Conservation (phyloP, 352 stramenopile genomes). For the Pythium phragmitis region DNA sequence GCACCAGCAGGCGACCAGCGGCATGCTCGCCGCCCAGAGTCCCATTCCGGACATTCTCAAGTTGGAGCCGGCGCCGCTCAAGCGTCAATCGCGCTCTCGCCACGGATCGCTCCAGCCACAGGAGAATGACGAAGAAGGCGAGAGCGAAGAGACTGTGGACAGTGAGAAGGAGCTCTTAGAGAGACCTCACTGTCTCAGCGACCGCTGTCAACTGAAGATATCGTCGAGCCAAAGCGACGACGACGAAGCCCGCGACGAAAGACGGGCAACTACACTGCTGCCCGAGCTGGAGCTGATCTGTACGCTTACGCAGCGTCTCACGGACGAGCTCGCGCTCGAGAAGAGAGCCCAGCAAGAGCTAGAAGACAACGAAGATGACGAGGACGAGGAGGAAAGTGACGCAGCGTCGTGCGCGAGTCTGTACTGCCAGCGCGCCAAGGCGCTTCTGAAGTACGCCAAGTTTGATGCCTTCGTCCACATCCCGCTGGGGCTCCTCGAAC, state of each 20-base stretch:
- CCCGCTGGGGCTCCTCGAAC: constrained; percentile 8
- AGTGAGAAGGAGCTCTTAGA: not conserved
- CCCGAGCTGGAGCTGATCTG: constrained; percentile 9
- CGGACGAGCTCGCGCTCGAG: not conserved
- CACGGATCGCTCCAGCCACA: constrained; percentile 19
- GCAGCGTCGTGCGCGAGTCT: constrained; percentile 2
- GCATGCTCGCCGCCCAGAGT: not conserved
- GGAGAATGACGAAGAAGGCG: constrained; percentile 16
- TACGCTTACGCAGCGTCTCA: constrained; percentile 5
- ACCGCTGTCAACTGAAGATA: constrained; percentile 1
- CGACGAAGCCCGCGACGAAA: not conserved
- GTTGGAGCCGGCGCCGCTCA: constrained; percentile 1
- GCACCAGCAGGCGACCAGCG: constrained; percentile 6
- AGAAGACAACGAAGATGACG: constrained; percentile 1
- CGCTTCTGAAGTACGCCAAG: constrained; percentile 13
- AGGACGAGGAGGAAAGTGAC: constrained; percentile 11
- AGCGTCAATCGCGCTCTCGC: not conserved
- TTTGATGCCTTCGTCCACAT: constrained; percentile 11
- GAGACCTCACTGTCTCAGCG: not conserved
- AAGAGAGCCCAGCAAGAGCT: constrained; percentile 14
- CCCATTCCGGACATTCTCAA: constrained; percentile 2
- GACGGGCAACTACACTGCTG: constrained; percentile 4
- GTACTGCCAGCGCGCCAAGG: constrained; percentile 15
- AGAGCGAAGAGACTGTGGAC: not conserved
- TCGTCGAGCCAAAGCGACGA: not conserved